These are phyloP conservation scores for Tulasnella calospora DNA, from an alignment of 768 basidiomycete genomes.

Conservation along the genomic window DNA sequence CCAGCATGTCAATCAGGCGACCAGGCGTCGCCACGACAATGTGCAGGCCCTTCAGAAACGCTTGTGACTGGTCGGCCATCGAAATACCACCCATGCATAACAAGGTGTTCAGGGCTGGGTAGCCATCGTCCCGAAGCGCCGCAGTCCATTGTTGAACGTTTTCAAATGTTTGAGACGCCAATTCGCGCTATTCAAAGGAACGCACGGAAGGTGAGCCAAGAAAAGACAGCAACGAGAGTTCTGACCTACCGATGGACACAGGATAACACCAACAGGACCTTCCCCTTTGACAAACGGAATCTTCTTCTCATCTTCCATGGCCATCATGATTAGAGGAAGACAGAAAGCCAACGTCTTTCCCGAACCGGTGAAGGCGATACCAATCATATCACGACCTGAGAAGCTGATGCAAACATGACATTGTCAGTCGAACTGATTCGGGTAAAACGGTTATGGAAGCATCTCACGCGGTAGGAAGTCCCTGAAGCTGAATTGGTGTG, in stretches of 20 bases:
- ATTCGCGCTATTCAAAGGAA: slow-evolving; percentile 54
- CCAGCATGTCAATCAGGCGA: slow-evolving; percentile 94
- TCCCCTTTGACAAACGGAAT: slow-evolving; percentile 88
- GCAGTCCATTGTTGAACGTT: slow-evolving; percentile 83
- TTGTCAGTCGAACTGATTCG: background rate
- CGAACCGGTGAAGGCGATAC: slow-evolving; percentile 98
- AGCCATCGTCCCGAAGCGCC: slow-evolving; percentile 73
- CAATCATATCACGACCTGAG: slow-evolving; percentile 93
- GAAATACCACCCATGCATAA: slow-evolving; percentile 97
- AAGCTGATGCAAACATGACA: slow-evolving; percentile 50
- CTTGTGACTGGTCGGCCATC: slow-evolving; percentile 95
- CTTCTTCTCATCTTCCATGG: slow-evolving; percentile 87
- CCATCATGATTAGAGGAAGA: slow-evolving; percentile 94
- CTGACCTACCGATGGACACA: slow-evolving; percentile 71
- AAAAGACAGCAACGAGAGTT: background rate
- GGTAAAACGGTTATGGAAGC: slow-evolving; percentile 4
- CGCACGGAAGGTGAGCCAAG: background rate
- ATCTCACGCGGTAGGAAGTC: slow-evolving; percentile 87
- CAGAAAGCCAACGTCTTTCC: slow-evolving; percentile 99
- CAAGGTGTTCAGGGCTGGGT: slow-evolving; percentile 81
- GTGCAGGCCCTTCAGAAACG: slow-evolving; percentile 85
- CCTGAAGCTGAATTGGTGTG: slow-evolving; percentile 96
- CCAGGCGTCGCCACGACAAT: slow-evolving; percentile 97
- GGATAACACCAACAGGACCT: slow-evolving; percentile 92
- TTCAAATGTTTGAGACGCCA: slow-evolving; percentile 96